Percentiles rank a stretch among this genome's conserved stretches.
Conservation (phyloP, 116 monocot species). For the Phalaenopsis hybrid region DNA sequence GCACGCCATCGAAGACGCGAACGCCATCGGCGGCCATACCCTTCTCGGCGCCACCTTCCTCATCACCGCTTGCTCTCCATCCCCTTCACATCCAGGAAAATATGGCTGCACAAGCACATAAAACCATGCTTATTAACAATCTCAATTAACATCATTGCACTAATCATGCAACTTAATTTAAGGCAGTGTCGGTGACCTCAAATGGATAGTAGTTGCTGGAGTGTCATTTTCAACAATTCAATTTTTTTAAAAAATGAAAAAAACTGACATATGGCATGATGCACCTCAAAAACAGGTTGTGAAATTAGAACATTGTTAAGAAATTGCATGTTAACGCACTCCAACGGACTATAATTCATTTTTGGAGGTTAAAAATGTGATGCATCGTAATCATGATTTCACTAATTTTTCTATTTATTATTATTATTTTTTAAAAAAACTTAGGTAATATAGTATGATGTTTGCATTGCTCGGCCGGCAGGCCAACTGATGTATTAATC, state of each 20-base stretch:
- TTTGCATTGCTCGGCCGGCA: too few species aligned
- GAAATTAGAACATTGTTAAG: too few species aligned
- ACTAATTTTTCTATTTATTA: too few species aligned
- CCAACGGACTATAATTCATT: too few species aligned
- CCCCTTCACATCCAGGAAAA: conserved; percentile 51
- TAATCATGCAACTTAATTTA: background rate
- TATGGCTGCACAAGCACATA: conserved; percentile 52
- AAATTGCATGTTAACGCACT: too few species aligned
- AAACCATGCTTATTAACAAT: background rate
- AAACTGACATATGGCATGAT: background rate
- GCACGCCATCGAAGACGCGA: conserved; percentile 73
- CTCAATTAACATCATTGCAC: background rate
- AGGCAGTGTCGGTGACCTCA: background rate
- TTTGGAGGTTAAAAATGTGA: too few species aligned
- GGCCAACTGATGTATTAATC: too few species aligned
- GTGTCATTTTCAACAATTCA: background rate
- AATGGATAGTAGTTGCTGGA: background rate
- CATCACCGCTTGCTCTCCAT: conserved; percentile 28
- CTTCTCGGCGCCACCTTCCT: conserved; percentile 69
- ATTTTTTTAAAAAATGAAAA: background rate
- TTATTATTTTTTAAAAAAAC: too few species aligned
- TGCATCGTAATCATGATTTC: too few species aligned
- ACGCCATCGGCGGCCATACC: conserved; percentile 75
- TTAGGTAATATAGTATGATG: too few species aligned
- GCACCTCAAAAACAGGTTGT: too few species aligned